These are phyloP conservation scores for Podospora sp. DNA, from an alignment of 495 filamentous ascomycete genomes.

Conservation along the genomic window DNA sequence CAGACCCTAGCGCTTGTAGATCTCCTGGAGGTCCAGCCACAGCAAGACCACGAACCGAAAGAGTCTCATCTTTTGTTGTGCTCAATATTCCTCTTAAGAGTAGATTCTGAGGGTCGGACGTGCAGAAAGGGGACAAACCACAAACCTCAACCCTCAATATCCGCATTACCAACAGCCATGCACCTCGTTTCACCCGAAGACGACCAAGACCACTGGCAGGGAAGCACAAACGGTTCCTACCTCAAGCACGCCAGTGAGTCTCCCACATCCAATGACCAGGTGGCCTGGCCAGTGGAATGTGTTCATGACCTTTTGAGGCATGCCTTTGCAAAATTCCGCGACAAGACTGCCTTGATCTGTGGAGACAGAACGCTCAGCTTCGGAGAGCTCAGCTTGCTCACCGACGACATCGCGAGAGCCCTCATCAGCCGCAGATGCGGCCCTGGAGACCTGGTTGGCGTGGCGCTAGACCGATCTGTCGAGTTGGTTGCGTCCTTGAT, in stretches of 20 bases:
- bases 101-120: neutral
- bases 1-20: neutral
- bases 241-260: neutral
- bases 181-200: slow-evolving; percentile 18
- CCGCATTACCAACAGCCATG: slow-evolving; percentile 17
- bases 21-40: neutral
- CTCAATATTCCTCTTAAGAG: neutral
- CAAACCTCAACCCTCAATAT: neutral
- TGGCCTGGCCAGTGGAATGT: neutral
- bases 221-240: slow-evolving; percentile 13
- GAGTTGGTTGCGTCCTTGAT: slow-evolving; percentile 52
- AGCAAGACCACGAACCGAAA: neutral
- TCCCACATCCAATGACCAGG: neutral
- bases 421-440: slow-evolving; percentile 21
- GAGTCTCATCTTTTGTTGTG: no score
- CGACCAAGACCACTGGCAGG: neutral
- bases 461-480: slow-evolving; percentile 34
- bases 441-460: slow-evolving; percentile 31
- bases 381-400: slow-evolving; percentile 20
- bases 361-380: slow-evolving; percentile 18
- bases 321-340: slow-evolving; percentile 8
- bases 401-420: slow-evolving; percentile 17
- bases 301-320: slow-evolving; percentile 26
- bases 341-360: slow-evolving; percentile 27
- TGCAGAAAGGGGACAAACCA: neutral